A percentile compares a stretch with the other conserved stretches of the same genome.
phyloP scores from a whole-genome alignment of 495 filamentous ascomycete species.

The Penicillium ucsense region DNA sequence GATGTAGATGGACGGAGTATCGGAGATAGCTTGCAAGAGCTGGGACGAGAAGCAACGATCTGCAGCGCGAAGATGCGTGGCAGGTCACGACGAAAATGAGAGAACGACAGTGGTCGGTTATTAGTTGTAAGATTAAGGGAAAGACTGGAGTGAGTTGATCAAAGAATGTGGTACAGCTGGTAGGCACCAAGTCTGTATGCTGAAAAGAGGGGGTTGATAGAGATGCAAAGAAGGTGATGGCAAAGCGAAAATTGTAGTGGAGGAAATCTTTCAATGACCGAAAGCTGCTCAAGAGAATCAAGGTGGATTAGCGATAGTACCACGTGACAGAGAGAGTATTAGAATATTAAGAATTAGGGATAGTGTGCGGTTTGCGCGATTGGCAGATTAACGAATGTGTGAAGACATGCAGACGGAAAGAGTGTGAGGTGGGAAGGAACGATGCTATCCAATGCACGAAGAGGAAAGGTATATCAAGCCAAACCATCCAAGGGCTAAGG shows the following conservation, averaged over 20 bases:
- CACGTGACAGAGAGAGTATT: neutral
- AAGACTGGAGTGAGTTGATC: constrained; percentile 52
- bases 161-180: constrained; percentile 32
- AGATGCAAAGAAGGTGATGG: constrained; percentile 1
- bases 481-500: constrained; percentile 8
- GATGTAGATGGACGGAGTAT: no score
- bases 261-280: constrained; percentile 27
- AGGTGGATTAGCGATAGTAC: constrained; percentile 17
- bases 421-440: constrained; percentile 6
- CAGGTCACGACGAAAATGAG: constrained; percentile 42
- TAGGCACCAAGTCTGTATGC: constrained; percentile 32
- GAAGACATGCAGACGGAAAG: constrained; percentile 9
- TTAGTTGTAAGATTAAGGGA: constrained; percentile 33
- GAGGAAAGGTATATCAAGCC: constrained; percentile 9
- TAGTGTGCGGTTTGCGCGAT: neutral
- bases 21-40: constrained; percentile 6
- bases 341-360: constrained; percentile 12
- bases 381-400: constrained; percentile 4
- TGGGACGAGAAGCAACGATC: constrained; percentile 19
- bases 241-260: constrained; percentile 32
- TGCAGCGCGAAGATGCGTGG: constrained; percentile 22
- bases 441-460: neutral
- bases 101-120: constrained; percentile 42
- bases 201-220: constrained; percentile 2
- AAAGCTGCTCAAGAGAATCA: constrained; percentile 37